Evolutionary conservation across 192 early-diverging fungal species (phyloP), one percentile per base, ranked within the genome.

Genomic region (Mortierella alpina): DNA sequence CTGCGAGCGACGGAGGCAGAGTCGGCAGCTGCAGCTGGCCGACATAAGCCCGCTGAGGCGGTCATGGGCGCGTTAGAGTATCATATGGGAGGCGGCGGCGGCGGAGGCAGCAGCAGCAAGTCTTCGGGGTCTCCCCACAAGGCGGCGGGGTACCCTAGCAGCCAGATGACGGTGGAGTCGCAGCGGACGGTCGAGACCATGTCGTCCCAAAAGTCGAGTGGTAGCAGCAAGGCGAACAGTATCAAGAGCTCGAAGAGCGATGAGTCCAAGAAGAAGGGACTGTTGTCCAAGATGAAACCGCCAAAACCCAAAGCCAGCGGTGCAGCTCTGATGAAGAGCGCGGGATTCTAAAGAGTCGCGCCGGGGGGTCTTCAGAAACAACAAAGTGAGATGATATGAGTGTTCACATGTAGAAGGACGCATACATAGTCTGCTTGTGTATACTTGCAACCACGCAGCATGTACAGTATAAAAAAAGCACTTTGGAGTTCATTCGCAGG

Each of bases 271-370:
- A 80, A 72, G 59, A 80, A 80, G 54, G 70, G 69, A 1, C 8
- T 80, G 13, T 54, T 80, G 51, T 18, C 52, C n/a, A 80, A 80
- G 65, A 56, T 80, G 59, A 80, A 80, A 47, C 76, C 76, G 15
- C 76, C 76, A 52, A 80, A 80, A 49, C 76, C 76, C 42, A 63
- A 61, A 22, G 62, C 62, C 9, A 80, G 69, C 17, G 76, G 63
- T 17, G 64, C 69, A 18, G 76, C 54, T 11, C 58, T 72, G 31
- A 80, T 80, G 76, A 80, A 66, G 68, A 71, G 75, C n/a, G 75
- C 75, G 0, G 75, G 75, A 13, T 78, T 78, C 48, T 78, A 70
- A 54, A 46, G 17, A 18, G 2, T 49, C 31, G 31, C 31, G 31
- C 31, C 41, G 41, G 39, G 31, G 31, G 31, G 1, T 3, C 31